Base-by-base conservation (phyloP, 2,329 filamentous ascomycete species). In the Pochonia chlamydosporia region DNA sequence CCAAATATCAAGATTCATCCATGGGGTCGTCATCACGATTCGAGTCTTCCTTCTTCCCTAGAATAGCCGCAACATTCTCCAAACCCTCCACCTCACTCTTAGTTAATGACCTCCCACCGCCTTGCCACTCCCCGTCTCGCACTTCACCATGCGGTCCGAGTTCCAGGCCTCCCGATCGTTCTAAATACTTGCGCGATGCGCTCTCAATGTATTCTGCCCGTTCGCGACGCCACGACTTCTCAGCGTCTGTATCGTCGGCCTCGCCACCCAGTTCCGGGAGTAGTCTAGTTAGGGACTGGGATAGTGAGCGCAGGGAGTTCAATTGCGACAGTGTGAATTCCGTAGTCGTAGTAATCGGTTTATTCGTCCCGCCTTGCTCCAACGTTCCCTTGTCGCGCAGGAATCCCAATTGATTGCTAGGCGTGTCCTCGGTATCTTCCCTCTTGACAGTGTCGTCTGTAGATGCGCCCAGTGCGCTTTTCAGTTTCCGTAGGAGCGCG, bases 281-380 rank as follows among this genome's bases (percentile, higher is more conserved):
- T 30, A 96, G 70, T 11, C 78, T 75, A 9, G 80, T 73, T 42
- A 96, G 71, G 7, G 72, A 72, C 4, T 65, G 63, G 3, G 76
- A 80, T 20, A 95, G 73, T 7, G 81, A 71, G 49, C 87, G 82
- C 40, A 99, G 73, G 1, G 89, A 82, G 24, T 89, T 88, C 18
- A 96, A 73, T 62, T 97, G 92, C 2, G 85, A 87, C 18, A 95
- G 75, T 1, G 88, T 83, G 63, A 96, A 96, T 14, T 81, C 77
- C 0, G 86, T 79, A 16, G 87, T 88, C 4, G 87, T 89, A 10
- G 79, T 77, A 24, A 90, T 72, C 10, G 85, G 78, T 4, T 71
- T 71, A 35, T 74, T 65, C 11, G 72, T 68, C 47, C 75, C 76
- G 42, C 77, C 74, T 13, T 73, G 71, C 28, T 63, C 61, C 16